phyloP scores from a whole-genome alignment of 2,329 filamentous ascomycete genomes.

The Aureobasidium namibiae region DNA sequence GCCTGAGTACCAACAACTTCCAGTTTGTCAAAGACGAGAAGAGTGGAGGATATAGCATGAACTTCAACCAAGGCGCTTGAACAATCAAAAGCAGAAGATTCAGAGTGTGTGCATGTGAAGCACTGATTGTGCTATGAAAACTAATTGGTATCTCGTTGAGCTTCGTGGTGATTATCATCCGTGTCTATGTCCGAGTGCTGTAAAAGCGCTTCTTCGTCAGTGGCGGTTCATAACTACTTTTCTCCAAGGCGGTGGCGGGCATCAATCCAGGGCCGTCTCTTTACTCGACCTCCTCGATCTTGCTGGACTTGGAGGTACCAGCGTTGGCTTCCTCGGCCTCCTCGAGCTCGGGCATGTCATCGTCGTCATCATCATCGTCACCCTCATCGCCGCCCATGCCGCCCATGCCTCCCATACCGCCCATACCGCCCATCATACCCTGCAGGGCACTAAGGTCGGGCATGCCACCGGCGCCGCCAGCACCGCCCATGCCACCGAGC shows the following conservation, averaged over 20 bases:
- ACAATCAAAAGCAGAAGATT: neutral
- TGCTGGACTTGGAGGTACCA: slow-evolving; percentile 18
- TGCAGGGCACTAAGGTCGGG: slow-evolving; percentile 26
- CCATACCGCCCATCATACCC: slow-evolving; percentile 15
- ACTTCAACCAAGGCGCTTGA: slow-evolving; percentile 53
- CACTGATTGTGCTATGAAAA: neutral
- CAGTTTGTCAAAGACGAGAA: slow-evolving; percentile 87
- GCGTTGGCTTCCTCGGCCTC: slow-evolving; percentile 44
- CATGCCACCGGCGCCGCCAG: slow-evolving; percentile 21
- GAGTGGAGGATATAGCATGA: slow-evolving; percentile 89
- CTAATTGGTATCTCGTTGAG: slow-evolving; percentile 11
- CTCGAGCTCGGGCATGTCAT: slow-evolving; percentile 71
- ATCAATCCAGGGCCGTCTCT: neutral
- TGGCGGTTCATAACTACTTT: slow-evolving; percentile 2
- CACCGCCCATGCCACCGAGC: slow-evolving; percentile 54
- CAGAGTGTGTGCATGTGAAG: neutral
- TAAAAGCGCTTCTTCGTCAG: neutral
- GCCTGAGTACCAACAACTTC: slow-evolving; percentile 88
- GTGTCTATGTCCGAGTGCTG: neutral
- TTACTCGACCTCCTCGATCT: slow-evolving; percentile 41
- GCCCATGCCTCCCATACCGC: slow-evolving; percentile 2
- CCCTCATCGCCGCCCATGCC: slow-evolving; percentile 14
- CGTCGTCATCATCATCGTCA: slow-evolving; percentile 53
- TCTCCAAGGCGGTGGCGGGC: slow-evolving; percentile 1
- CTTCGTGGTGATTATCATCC: slow-evolving; percentile 8